A percentile compares a stretch with the other conserved stretches of the same genome.
phyloP scores from a whole-genome alignment of 1,284 basidiomycete species.

The Rhodotorula sp. region DNA sequence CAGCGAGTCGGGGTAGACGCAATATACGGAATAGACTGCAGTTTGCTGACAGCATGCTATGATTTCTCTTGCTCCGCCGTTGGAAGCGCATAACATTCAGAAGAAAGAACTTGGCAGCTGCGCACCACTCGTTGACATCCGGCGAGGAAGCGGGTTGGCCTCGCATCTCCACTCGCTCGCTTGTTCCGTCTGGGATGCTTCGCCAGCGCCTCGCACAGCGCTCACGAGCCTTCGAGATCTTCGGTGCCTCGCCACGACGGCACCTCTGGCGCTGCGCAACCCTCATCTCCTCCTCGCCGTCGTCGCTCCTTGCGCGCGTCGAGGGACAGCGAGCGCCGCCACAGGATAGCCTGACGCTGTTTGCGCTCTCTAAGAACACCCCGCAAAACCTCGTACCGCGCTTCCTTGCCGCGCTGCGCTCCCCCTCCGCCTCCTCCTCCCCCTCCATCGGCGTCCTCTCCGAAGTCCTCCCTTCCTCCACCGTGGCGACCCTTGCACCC shows the following conservation, averaged over 20 bases:
- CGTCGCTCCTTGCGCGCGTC: constrained; percentile 16
- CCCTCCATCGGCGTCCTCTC: constrained; percentile 22
- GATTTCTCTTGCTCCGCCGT: too few relatives aligned
- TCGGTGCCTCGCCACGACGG: background rate
- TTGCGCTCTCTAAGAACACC: constrained; percentile 34
- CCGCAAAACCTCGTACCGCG: constrained; percentile 21
- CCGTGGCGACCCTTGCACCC: background rate
- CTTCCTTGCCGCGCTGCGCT: background rate
- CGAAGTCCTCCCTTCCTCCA: constrained; percentile 16
- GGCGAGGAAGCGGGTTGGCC: background rate
- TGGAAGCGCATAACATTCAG: too few relatives aligned
- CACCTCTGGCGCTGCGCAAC: constrained; percentile 26
- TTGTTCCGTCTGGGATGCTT: background rate
- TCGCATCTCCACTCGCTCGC: background rate
- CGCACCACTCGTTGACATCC: background rate
- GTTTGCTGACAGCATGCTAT: too few relatives aligned
- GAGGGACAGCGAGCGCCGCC: background rate
- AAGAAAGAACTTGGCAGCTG: too few relatives aligned
- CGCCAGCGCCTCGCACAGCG: background rate
- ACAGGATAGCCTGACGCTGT: background rate
- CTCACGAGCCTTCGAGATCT: too few relatives aligned
- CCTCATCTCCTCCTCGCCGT: constrained; percentile 11
- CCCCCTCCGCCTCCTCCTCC: background rate
- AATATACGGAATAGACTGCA: too few relatives aligned
- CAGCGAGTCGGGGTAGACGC: too few relatives aligned